These are phyloP conservation scores for Pseudozyma thailandica DNA, from an alignment of 1,284 basidiomycete genomes.

Conservation along the genomic window DNA sequence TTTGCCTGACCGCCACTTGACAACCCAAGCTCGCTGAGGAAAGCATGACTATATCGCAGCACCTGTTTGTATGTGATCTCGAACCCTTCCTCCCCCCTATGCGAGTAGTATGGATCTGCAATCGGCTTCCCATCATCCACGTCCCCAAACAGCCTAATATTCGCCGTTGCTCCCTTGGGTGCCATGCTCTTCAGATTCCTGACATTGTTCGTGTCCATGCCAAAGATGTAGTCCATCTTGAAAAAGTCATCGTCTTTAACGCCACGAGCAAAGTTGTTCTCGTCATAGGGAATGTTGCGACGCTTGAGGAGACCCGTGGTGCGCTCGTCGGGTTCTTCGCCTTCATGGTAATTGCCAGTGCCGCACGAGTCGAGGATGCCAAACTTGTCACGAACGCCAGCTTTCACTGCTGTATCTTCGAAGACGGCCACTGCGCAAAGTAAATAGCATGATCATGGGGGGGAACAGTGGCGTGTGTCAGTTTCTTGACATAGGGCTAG, in stretches of 20 bases:
- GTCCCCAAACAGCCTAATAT: slow-evolving; percentile 54
- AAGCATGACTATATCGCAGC: slow-evolving; percentile 59
- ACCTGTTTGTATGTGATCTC: slow-evolving; percentile 70
- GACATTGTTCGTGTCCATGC: slow-evolving; percentile 70
- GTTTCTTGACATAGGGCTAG: too few relatives aligned
- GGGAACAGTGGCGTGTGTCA: not conserved
- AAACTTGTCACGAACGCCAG: slow-evolving; percentile 48
- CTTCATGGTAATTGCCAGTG: slow-evolving; percentile 60
- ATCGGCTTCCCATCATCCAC: slow-evolving; percentile 51
- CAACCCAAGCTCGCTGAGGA: slow-evolving; percentile 24
- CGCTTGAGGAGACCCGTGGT: slow-evolving; percentile 69
- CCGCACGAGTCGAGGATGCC: slow-evolving; percentile 61
- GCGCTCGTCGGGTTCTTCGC: slow-evolving; percentile 61
- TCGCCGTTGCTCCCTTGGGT: slow-evolving; percentile 57
- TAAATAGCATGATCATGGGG: not conserved
- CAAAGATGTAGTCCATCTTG: slow-evolving; percentile 70
- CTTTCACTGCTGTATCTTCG: slow-evolving; percentile 37
- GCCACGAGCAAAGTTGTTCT: slow-evolving; percentile 65
- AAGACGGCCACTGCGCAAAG: slow-evolving; percentile 55
- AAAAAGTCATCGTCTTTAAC: slow-evolving; percentile 67
- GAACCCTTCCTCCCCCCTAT: slow-evolving; percentile 66
- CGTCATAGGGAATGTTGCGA: slow-evolving; percentile 69
- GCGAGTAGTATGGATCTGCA: slow-evolving; percentile 69
- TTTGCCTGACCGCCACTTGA: slow-evolving; percentile 2
- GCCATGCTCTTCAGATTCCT: slow-evolving; percentile 67